These are phyloP conservation scores for Neurospora sp. DNA, from an alignment of 495 filamentous ascomycete species.

Conservation along the genomic window DNA sequence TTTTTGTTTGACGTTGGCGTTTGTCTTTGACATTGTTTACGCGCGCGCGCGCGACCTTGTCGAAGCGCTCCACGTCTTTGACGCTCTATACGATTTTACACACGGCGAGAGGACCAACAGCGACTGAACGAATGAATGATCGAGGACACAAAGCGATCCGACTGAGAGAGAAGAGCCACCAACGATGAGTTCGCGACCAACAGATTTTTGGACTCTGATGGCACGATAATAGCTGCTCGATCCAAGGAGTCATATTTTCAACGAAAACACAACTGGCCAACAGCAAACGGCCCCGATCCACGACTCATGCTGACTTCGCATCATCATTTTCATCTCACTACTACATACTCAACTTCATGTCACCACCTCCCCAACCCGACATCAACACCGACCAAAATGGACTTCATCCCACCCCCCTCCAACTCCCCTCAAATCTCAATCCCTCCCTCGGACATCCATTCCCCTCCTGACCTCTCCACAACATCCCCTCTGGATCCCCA, in stretches of 20 bases:
- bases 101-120: background rate
- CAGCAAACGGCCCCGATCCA: background rate
- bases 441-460: too few species aligned
- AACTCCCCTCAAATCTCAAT: background rate
- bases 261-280: background rate
- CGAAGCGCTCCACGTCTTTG: background rate
- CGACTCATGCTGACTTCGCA: background rate
- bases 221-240: background rate
- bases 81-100: background rate
- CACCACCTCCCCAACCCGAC: background rate
- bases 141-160: background rate
- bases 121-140: background rate
- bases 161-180: background rate
- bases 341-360: background rate
- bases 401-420: conserved; percentile 16
- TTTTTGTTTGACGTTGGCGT: background rate
- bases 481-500: background rate
- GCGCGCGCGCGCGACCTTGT: background rate
- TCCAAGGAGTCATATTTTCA: background rate
- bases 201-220: background rate
- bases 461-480: background rate
- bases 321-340: background rate
- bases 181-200: background rate
- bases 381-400: conserved; percentile 4
- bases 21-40: background rate